Evolutionary conservation across 257 asterid species (phyloP), one percentile per base, ranked within the genome.

Genomic region (Scutellaria barbata): DNA sequence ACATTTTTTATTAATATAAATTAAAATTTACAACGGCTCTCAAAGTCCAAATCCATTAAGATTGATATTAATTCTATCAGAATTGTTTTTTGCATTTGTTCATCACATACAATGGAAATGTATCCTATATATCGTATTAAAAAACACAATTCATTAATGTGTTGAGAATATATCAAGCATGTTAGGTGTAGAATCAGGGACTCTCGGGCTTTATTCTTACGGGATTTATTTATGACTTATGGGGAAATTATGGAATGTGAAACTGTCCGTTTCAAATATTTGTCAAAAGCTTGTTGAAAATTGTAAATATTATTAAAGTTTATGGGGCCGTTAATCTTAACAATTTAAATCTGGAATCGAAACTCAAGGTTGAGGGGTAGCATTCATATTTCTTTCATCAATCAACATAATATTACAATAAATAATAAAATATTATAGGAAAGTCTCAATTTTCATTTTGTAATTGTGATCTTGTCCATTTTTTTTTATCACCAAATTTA

Each of bases 241-340:
- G 12, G 42, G 56, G 35, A 30, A 30, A 58, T 13, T 13, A 47
- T n/a, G 37, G 33, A 66, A 66, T 10, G 33, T 43, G 20, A n/a
- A 50, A 10, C 14, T 22, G 7, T 37, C 51, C 8, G 7, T 37
- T 20, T 12, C 54, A 74, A 20, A 22, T 22, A 22, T 17, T 67
- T 46, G 74, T 67, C 63, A 66, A 67, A 66, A 74, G 79, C 55
- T 11, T 6, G 79, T 59, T 57, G 79, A 58, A 74, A 57, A 62
- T 48, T 58, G 58, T 46, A 43, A 53, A 61, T 25, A 39, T 48
- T 58, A 18, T 56, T 56, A 58, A 68, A 62, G 45, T 43, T 72
- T 62, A 4, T 50, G 40, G 57, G 53, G 69, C 40, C 55, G 63
- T 72, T 52, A 20, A 65, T 50, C 18, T 33, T 42, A 3, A 63